A percentile compares a stretch with the other conserved stretches of the same genome.
Conservation (phyloP, 2,329 filamentous ascomycete genomes). For the Lizonia empirigonia region DNA sequence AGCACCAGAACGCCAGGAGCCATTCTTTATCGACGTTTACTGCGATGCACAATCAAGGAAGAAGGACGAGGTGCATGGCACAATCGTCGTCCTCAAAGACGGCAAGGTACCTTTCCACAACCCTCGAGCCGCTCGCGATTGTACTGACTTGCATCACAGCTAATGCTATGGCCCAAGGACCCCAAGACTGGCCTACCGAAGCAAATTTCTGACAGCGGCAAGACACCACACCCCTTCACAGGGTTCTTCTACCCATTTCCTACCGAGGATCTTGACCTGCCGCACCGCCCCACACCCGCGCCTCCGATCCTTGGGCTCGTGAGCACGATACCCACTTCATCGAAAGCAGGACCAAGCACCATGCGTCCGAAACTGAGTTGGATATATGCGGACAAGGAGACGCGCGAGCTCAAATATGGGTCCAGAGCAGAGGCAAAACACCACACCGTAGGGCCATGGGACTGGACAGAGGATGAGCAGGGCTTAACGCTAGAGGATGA, state of each 20-base stretch:
- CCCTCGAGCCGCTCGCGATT: no score
- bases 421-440: constrained; percentile 72
- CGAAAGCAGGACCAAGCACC: constrained; percentile 17
- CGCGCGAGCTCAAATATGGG: constrained; percentile 66
- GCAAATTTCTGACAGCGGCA: constrained; percentile 23
- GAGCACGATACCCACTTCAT: constrained; percentile 54
- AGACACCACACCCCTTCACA: constrained; percentile 54
- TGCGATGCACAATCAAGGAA: constrained; percentile 49
- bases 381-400: constrained; percentile 68
- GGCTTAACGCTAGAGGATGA: constrained; percentile 60
- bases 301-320: constrained; percentile 55
- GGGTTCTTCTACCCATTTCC: constrained; percentile 58
- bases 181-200: constrained; percentile 36
- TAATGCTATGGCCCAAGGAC: constrained; percentile 47
- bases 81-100: constrained; percentile 53
- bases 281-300: constrained; percentile 40
- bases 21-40: constrained; percentile 57
- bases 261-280: constrained; percentile 51
- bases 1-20: constrained; percentile 55
- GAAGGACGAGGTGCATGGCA: constrained; percentile 49
- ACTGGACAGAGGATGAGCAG: constrained; percentile 70
- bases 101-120: constrained; percentile 48
- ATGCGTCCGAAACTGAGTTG: constrained; percentile 64
- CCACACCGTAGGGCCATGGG: constrained; percentile 80
- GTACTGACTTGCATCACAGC: constrained; percentile 24